phyloP scores from a whole-genome alignment of 768 basidiomycete genomes.

The Boletus tylopilopsis region DNA sequence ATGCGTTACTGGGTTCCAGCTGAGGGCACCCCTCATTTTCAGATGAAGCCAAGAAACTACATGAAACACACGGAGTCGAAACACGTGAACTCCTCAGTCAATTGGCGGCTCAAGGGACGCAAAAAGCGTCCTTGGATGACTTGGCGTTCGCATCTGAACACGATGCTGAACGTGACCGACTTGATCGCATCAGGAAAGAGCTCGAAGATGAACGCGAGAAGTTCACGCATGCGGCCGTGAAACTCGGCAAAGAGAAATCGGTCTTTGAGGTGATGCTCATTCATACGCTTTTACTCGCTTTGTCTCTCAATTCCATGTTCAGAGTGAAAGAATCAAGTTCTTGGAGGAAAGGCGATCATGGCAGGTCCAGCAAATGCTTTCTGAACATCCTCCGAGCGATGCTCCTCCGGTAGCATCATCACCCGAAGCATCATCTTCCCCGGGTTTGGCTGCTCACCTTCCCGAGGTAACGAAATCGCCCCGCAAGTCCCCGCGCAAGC shows the following conservation, averaged over 20 bases:
- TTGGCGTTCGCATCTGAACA: constrained; percentile 48
- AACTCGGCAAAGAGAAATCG: constrained; percentile 61
- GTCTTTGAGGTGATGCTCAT: constrained; percentile 54
- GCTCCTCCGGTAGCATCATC: constrained; percentile 22
- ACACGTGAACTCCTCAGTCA: constrained; percentile 55
- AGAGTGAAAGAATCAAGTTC: constrained; percentile 62
- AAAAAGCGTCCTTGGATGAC: constrained; percentile 37
- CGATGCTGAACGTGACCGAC: constrained; percentile 51
- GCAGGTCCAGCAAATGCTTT: constrained; percentile 61
- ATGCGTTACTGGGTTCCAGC: constrained; percentile 1
- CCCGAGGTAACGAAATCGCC: constrained; percentile 38
- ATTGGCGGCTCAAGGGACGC: constrained; percentile 41
- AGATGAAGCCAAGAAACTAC: constrained; percentile 50
- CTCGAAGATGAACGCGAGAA: constrained; percentile 64
- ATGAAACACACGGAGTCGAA: constrained; percentile 39
- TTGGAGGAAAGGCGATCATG: constrained; percentile 72
- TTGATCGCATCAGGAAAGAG: constrained; percentile 50
- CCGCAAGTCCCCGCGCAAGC: constrained; percentile 44
- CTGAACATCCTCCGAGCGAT: constrained; percentile 51
- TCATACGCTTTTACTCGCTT: background rate
- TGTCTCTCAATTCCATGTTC: constrained; percentile 4
- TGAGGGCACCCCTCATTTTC: constrained; percentile 6
- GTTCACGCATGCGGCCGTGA: constrained; percentile 61
- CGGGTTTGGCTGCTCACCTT: constrained; percentile 21
- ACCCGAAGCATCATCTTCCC: constrained; percentile 9